A percentile compares a stretch with the other conserved stretches of the same genome.
Conservation (phyloP, 805 yeast species). For the Barnettozyma sp. region DNA sequence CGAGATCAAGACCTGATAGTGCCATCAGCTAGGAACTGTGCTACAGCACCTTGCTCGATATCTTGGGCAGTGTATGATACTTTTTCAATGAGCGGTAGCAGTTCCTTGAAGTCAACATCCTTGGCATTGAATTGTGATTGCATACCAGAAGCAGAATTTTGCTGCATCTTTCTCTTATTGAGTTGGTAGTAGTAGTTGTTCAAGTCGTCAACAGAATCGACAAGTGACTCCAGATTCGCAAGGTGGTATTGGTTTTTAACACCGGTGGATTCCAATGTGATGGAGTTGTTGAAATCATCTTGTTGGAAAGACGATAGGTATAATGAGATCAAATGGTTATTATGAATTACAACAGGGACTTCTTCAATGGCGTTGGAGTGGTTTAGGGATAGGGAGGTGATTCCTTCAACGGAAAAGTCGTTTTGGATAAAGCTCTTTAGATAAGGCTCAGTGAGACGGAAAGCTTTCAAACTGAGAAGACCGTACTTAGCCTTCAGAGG, state of each 20-base stretch:
- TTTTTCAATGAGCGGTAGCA: conserved; percentile 27
- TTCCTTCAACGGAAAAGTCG: conserved; percentile 58
- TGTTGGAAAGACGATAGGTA: conserved; percentile 34
- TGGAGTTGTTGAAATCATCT: conserved; percentile 17
- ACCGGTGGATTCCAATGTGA: conserved; percentile 16
- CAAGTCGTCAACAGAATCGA: conserved; percentile 23
- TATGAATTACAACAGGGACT: conserved; percentile 56
- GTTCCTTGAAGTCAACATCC: conserved; percentile 18
- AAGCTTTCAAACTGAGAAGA: conserved; percentile 56
- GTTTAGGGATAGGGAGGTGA: conserved; percentile 53
- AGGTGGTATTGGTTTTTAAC: conserved; percentile 16
- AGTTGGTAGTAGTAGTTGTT: conserved; percentile 22
- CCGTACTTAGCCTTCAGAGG: conserved; percentile 62
- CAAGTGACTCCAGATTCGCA: conserved; percentile 18
- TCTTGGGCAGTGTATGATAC: conserved; percentile 25
- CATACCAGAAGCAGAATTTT: neutral
- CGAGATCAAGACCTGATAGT: conserved; percentile 2
- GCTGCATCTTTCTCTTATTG: conserved; percentile 19
- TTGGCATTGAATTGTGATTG: conserved; percentile 2
- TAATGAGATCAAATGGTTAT: conserved; percentile 59
- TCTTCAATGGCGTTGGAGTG: conserved; percentile 67
- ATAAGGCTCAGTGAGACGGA: conserved; percentile 58
- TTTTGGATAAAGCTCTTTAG: conserved; percentile 42
- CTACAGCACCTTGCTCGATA: conserved; percentile 20
- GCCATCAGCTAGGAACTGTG: conserved; percentile 20